Base-by-base conservation (phyloP, 352 stramenopile genomes). In the Globisporangium middletonii region DNA sequence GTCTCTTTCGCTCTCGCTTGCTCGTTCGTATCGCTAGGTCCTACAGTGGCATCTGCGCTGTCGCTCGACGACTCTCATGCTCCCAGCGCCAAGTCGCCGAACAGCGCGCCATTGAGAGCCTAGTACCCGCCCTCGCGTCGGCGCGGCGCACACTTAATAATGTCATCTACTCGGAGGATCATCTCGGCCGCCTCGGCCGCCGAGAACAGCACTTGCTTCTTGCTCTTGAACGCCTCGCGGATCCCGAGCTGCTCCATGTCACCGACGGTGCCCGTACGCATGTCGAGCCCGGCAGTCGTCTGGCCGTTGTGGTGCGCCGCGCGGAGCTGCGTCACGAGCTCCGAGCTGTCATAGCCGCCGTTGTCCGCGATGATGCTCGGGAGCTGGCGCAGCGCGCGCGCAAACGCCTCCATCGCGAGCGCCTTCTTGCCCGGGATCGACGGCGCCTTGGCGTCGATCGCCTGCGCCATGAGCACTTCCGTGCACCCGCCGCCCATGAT, bases 311-410 rank as follows among this genome's bases (percentile, higher is more conserved):
- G 78, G 74, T 99, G 96, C 6, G 91, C 93, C 6, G 96, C 94
- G 53, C 96, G 89, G 44, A 99, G 77, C 64, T 99, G 86, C 37
- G 94, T 97, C 35, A 99, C 93, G 13, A 99, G 73, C 64, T 99
- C 96, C n/a, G 96, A 94, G 50, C 92, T 97, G 77, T 99, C 98
- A 66, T 97, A 99, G 42, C 97, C 98, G 43, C 94, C 97, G 71
- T 99, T 99, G 76, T 99, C 97, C 18, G 97, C 97, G 18, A 99
- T 97, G 65, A 99, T 99, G 57, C 92, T 96, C 7, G 97, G 97
- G 53, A 99, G 72, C 69, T 98, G 85, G n/a, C 96, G 88, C 41
- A 99, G 77, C 18, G 97, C 97, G 26, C 88, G 86, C 48, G 96
- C 89, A 70, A 99, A 99, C 4, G 95, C 94, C 70, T 98, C 90